Base-by-base conservation (phyloP, 2,329 filamentous ascomycete genomes). In the Thermoascus crustaceus region DNA sequence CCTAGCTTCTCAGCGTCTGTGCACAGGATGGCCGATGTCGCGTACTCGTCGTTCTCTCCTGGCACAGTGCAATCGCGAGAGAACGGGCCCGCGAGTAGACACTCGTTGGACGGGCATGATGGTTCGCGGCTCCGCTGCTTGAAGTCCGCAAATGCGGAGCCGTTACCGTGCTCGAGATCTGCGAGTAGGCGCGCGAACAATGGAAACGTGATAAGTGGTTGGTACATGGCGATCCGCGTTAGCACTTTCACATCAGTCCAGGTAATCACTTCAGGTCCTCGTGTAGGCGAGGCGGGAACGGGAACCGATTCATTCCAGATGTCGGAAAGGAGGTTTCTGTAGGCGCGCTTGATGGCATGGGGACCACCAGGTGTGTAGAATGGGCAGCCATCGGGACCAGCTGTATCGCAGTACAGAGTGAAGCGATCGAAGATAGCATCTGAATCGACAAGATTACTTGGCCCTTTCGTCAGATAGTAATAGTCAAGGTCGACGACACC, bases 381-480 rank as follows among this genome's bases (percentile, higher is more conserved):
- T 2, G 57, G 55, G 38, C 59, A 63, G 2, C 27, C 39, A 1
- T 39, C 40, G 0, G 40, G 42, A 1, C 58, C 60, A 1, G 39
- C 53, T 2, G 32, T 25, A 33, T 57, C 32, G 26, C 60, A 63
- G 37, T 61, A 62, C 0, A 45, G 19, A 4, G 44, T 42, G 34
- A 63, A 60, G 3, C 44, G 48, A 16, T 54, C 49, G 33, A 63
- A 57, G 4, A 62, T 55, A 2, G 49, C 51, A 39, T 63, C 60
- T 0, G 58, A 52, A 18, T 63, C 58, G 4, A 40, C 23, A 4
- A 63, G 39, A 3, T 45, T 43, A 7, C 44, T 56, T 7, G 43
- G 39, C 0, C 54, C 52, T 5, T 29, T 29, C 2, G 45, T 50
- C 4, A 45, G 32, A 19, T 59, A 61, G 39, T 63, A 63, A 18